A percentile compares a stretch with the other conserved stretches of the same genome.
These are phyloP conservation scores for Hypoxylon sp. DNA, from an alignment of 2,329 filamentous ascomycete species.

Conservation along the genomic window DNA sequence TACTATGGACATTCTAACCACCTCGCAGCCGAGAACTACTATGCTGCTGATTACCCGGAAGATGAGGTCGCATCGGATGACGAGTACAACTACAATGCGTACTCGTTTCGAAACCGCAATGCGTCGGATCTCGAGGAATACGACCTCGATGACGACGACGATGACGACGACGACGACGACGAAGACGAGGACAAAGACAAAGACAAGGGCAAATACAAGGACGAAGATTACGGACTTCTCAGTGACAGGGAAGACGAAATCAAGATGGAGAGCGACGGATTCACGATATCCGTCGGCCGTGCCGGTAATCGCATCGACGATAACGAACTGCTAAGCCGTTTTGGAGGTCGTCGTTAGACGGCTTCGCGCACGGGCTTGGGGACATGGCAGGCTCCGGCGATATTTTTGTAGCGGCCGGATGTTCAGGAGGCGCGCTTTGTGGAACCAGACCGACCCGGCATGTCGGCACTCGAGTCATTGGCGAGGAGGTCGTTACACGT, in stretches of 20 bases:
- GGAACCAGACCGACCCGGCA: conserved; percentile 16
- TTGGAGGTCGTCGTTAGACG: neutral
- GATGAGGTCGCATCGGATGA: conserved; percentile 79
- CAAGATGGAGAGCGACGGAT: conserved; percentile 30
- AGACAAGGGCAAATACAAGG: neutral
- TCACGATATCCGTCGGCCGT: conserved; percentile 47
- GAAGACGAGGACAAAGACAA: conserved; percentile 34
- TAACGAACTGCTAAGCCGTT: neutral
- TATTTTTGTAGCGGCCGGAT: conserved; percentile 3
- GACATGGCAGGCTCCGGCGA: conserved; percentile 24
- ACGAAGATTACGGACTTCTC: too few species aligned
- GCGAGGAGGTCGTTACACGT: conserved; percentile 13
- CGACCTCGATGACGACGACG: conserved; percentile 49
- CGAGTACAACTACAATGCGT: conserved; percentile 65
- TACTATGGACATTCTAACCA: neutral
- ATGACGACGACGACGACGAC: conserved; percentile 45
- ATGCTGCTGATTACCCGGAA: conserved; percentile 81
- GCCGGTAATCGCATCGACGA: conserved; percentile 42
- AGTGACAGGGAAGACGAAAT: conserved; percentile 36
- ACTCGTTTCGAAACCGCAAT: conserved; percentile 61
- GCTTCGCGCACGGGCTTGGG: neutral
- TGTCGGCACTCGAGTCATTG: conserved; percentile 12
- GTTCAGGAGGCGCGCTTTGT: conserved; percentile 9
- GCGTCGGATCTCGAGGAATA: conserved; percentile 65
- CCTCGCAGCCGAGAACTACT: conserved; percentile 73